A percentile compares a stretch with the other conserved stretches of the same genome.
phyloP scores from a whole-genome alignment of 192 early-diverging fungal species.

The Gigaspora rosea region DNA sequence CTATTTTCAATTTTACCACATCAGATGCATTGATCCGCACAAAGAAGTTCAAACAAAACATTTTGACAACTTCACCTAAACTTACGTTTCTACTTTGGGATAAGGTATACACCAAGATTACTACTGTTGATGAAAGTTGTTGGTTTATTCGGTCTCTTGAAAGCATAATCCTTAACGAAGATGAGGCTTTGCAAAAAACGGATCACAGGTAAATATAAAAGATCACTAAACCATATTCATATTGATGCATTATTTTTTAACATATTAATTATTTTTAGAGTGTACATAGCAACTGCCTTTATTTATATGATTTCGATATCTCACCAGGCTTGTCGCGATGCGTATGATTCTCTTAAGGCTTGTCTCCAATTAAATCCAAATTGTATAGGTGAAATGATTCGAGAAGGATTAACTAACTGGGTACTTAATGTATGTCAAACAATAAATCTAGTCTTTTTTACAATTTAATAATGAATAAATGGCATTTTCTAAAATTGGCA shows the following conservation, averaged over 20 bases:
- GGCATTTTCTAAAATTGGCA: too few species aligned
- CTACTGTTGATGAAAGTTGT: constrained; percentile 58
- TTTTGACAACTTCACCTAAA: constrained; percentile 49
- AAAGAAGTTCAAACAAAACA: constrained; percentile 40
- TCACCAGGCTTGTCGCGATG: constrained; percentile 44
- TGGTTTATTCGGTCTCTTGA: constrained; percentile 70
- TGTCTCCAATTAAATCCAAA: constrained; percentile 37
- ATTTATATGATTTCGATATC: constrained; percentile 57
- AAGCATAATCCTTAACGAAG: constrained; percentile 44
- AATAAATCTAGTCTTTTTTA: neutral
- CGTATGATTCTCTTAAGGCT: constrained; percentile 45
- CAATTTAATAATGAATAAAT: too few species aligned
- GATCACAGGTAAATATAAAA: constrained; percentile 34
- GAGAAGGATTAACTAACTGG: constrained; percentile 50
- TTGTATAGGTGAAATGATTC: constrained; percentile 40
- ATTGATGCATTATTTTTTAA: constrained; percentile 8
- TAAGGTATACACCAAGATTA: constrained; percentile 76
- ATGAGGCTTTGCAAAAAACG: constrained; percentile 42
- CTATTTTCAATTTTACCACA: neutral
- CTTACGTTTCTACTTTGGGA: constrained; percentile 83
- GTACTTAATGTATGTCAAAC: constrained; percentile 41
- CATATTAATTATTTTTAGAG: constrained; percentile 21
- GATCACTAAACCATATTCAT: too few species aligned
- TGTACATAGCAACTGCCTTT: constrained; percentile 53
- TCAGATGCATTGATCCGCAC: constrained; percentile 15